Evolutionary conservation across 345 rosid genomes (phyloP), one percentile per base, ranked within the genome.

Genomic region (Aquilaria sinensis): DNA sequence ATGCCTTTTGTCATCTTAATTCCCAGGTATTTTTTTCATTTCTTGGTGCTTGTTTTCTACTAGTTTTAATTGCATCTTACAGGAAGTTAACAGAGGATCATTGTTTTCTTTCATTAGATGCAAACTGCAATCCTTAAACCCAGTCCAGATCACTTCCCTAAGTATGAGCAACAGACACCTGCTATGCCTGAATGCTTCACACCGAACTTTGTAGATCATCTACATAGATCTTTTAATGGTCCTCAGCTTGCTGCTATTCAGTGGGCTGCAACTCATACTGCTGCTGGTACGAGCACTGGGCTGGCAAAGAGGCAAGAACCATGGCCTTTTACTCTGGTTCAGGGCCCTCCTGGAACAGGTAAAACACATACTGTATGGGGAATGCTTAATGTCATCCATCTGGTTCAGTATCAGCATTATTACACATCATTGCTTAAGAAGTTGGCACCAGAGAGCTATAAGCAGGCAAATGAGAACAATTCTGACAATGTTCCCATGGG

Each of bases 321-420:
- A 12, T 90, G 99, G 99, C 99, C 99, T 48, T 94, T 94, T 56
- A 94, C 99, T 51, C 97, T 94, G 60, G 99, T 94, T 64, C 99
- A 94, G 63, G 99, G 99, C 46, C 99, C 99, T 66, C 99, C 99
- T 15, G 99, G 99, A 71, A 94, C 99, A 49, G 99, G 99, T 71
- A 94, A 94, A 88, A 94, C 99, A 1, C 99, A 94, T 67, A 94
- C 97, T 12, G 99, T 94, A 13, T 86, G 97, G 96, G 99, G 99
- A 71, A 94, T 94, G 99, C 83, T 94, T 67, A 94, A 94, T 85
- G 99, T 94, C 61, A 94, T 94, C 75, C 99, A 94, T 79, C 75
- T 94, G 82, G 99, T 94, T 67, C 99, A 94, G 72, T 94, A 94
- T 75, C 99, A 94, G 79, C 99, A 94, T 58, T 94, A 94, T 71